Evolutionary conservation across 345 rosid genomes (phyloP), one percentile per base, ranked within the genome.

Genomic region (Capsella bursapastoris): DNA sequence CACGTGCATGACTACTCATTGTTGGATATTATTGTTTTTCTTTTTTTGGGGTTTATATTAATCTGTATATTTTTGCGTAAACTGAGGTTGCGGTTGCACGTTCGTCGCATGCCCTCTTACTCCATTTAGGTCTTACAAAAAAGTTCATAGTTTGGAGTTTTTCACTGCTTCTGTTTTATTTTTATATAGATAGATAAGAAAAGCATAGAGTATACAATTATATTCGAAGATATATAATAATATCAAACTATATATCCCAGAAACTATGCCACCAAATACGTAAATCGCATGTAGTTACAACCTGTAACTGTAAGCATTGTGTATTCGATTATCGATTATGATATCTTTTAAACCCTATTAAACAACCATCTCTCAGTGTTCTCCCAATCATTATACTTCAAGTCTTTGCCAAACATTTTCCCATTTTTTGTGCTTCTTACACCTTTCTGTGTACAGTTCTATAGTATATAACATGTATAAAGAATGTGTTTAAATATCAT

Each of bases 251-350:
- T 16, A 16, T 16, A 29, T 70, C 80, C 80, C 75, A 57, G 31
- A 57, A 64, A 77, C 61, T 57, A 64, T 70, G 80, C 71, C 76
- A 70, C 76, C 71, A 77, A 63, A 47, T 77, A 70, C 76, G 76
- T 77, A 13, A 70, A 57, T 28, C 70, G 75, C 80, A 77, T 77
- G 76, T 71, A 64, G 66, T 37, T 62, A 48, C 76, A 70, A 69
- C 71, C 55, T 70, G 76, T 64, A 64, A 53, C 55, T 70, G 76
- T 64, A 64, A 53, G 15, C 16, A 15, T 70, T 45, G 15, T 61
- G 8, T 34, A 43, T 64, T 11, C 48, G 44, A 55, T 70, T 45
- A 69, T 35, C 16, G 29, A 51, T 52, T 51, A 41, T 2, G 43
- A 51, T 40, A 40, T 41, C 48, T 75, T 68, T 40, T 9, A 74